phyloP scores from a whole-genome alignment of 306 rosid species.

The Albizia julibrissin region DNA sequence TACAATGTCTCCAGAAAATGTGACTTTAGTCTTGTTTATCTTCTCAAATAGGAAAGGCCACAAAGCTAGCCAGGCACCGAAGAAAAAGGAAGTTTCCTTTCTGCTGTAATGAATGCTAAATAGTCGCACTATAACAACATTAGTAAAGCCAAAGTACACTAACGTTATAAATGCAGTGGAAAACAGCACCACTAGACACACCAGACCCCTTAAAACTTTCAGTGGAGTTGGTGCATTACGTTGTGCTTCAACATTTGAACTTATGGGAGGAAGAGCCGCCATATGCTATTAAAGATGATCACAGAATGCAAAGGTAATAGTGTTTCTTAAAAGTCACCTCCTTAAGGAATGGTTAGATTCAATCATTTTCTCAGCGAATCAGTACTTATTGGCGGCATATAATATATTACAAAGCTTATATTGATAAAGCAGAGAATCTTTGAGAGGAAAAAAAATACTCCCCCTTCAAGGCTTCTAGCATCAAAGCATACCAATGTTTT shows the following conservation, averaged over 20 bases:
- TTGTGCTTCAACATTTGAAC: constrained; percentile 35
- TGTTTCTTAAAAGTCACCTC: constrained; percentile 34
- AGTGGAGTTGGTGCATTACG: constrained; percentile 41
- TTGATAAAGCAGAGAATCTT: not conserved
- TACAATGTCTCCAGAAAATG: constrained; percentile 67
- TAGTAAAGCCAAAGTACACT: constrained; percentile 57
- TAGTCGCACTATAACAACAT: constrained; percentile 56
- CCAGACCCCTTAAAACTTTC: constrained; percentile 59
- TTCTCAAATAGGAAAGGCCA: constrained; percentile 88
- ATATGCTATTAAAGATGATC: constrained; percentile 40
- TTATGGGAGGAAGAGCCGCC: constrained; percentile 45
- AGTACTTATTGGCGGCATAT: not conserved
- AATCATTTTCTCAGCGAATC: constrained; percentile 6
- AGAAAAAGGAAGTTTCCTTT: constrained; percentile 64
- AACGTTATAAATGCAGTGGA: constrained; percentile 73
- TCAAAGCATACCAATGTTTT: constrained; percentile 15
- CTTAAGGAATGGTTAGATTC: constrained; percentile 18
- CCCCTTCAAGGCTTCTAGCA: constrained; percentile 23
- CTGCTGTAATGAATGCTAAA: constrained; percentile 70
- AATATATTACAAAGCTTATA: constrained; percentile 11
- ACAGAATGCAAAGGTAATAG: constrained; percentile 24
- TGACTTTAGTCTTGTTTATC: constrained; percentile 72
- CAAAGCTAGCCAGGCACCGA: constrained; percentile 80
- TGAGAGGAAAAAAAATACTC: not conserved
- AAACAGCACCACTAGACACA: constrained; percentile 63